These are phyloP conservation scores for Colletotrichum sansevieriae DNA, from an alignment of 2,329 filamentous ascomycete genomes.

Conservation along the genomic window DNA sequence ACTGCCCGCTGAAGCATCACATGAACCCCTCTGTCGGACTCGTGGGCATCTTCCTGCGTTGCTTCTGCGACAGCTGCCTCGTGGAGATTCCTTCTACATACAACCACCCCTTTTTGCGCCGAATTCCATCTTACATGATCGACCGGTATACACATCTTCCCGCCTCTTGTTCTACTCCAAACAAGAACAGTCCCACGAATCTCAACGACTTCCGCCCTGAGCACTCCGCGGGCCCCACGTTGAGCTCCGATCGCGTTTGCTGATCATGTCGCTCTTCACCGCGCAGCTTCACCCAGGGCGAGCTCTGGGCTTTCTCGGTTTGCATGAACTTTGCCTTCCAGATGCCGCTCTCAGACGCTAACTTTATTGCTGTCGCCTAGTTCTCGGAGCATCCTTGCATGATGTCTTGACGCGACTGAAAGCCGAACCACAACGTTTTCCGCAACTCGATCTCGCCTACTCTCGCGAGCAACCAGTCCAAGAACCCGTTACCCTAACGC, in stretches of 20 bases:
- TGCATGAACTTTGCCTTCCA: constrained; percentile 28
- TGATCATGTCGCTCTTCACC: constrained; percentile 62
- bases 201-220: constrained; percentile 28
- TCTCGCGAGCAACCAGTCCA: constrained; percentile 80
- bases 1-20: constrained; percentile 40
- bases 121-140: neutral
- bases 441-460: constrained; percentile 85
- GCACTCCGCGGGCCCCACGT: constrained; percentile 36
- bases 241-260: constrained; percentile 32
- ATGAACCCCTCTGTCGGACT: constrained; percentile 40
- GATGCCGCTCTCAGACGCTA: constrained; percentile 40
- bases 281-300: constrained; percentile 76
- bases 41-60: constrained; percentile 27
- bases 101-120: neutral
- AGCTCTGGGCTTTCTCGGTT: constrained; percentile 72
- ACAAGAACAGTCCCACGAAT: constrained; percentile 3
- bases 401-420: constrained; percentile 90
- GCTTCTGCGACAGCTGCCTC: neutral
- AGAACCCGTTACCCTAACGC: constrained; percentile 79
- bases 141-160: constrained; percentile 3
- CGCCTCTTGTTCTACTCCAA: neutral
- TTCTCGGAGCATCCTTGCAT: constrained; percentile 90
- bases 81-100: constrained; percentile 5
- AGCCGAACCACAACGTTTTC: constrained; percentile 85
- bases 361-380: constrained; percentile 58